phyloP scores from a whole-genome alignment of 441 rosid genomes.

The Jatropha multifida region DNA sequence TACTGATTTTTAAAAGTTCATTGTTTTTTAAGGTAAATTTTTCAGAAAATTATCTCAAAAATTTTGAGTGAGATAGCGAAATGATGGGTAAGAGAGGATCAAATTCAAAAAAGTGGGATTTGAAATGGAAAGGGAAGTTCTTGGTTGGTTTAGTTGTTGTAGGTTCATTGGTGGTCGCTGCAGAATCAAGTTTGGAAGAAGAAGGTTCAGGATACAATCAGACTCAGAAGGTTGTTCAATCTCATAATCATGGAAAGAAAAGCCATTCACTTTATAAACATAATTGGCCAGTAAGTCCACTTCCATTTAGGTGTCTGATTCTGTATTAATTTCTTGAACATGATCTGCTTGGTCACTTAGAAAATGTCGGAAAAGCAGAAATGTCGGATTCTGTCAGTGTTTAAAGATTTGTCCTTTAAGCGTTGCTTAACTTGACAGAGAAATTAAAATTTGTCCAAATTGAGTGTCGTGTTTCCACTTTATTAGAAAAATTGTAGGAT shows the following conservation, averaged over 20 bases:
- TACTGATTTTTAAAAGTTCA: no score
- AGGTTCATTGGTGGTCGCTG: conserved; percentile 28
- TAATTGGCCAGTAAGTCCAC: conserved; percentile 19
- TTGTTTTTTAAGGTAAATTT: no score
- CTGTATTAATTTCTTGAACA: background rate
- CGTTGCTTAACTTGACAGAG: conserved; percentile 23
- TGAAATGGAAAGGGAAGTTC: conserved; percentile 10
- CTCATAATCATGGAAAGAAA: background rate
- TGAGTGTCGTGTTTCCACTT: conserved; percentile 29
- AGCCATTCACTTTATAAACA: conserved; percentile 9
- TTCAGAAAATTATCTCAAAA: no score
- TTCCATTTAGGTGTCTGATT: background rate
- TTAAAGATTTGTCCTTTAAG: background rate
- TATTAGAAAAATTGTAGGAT: no score
- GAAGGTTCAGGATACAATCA: conserved; percentile 21
- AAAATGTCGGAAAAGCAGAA: background rate
- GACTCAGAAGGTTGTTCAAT: conserved; percentile 9
- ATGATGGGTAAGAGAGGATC: conserved; percentile 25
- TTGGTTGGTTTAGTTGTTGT: conserved; percentile 29
- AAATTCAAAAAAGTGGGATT: no score
- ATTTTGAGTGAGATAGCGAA: background rate
- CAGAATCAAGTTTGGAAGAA: conserved; percentile 26
- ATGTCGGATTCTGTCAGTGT: background rate
- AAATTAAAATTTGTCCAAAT: conserved; percentile 47
- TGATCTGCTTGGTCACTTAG: background rate